phyloP scores from a whole-genome alignment of 768 basidiomycete genomes.

The Gymnopilus junonius region DNA sequence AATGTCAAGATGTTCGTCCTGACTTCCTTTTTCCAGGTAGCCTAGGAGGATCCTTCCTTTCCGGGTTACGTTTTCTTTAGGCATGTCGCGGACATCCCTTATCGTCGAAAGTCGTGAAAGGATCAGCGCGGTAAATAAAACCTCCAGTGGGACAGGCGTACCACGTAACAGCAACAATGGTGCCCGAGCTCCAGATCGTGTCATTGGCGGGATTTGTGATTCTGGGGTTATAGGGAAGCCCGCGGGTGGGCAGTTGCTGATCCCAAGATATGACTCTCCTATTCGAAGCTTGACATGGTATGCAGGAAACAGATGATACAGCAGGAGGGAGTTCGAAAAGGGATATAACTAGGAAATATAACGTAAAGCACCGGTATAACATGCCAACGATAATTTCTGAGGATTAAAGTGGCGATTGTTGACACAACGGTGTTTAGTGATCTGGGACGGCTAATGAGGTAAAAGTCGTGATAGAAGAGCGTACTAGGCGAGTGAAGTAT shows the following conservation, averaged over 20 bases:
- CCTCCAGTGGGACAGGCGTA: conserved; percentile 30
- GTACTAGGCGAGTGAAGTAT: conserved; percentile 2
- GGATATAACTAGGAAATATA: conserved; percentile 23
- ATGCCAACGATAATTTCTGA: conserved; percentile 35
- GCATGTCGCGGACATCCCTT: conserved; percentile 47
- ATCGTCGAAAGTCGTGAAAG: conserved; percentile 20
- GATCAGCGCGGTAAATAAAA: conserved; percentile 20
- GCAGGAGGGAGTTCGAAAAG: conserved; percentile 27
- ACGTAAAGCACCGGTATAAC: conserved; percentile 34
- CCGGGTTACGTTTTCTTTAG: conserved; percentile 35
- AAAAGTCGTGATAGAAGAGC: conserved; percentile 17
- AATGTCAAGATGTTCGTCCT: conserved; percentile 50
- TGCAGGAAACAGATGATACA: conserved; percentile 28
- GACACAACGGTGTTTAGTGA: not conserved
- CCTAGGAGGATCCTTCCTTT: conserved; percentile 52
- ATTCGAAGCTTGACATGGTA: conserved; percentile 31
- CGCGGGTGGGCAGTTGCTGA: conserved; percentile 22
- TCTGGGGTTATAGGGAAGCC: conserved; percentile 41
- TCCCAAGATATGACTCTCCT: conserved; percentile 22
- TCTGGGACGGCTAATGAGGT: conserved; percentile 13
- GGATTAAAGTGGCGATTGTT: not conserved
- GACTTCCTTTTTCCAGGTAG: conserved; percentile 37
- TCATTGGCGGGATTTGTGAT: conserved; percentile 42
- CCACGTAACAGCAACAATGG: conserved; percentile 47
- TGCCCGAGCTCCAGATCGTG: conserved; percentile 45